Conservation (phyloP, 73 alveolate genomes). For the Paramecium sexaurelia region DNA sequence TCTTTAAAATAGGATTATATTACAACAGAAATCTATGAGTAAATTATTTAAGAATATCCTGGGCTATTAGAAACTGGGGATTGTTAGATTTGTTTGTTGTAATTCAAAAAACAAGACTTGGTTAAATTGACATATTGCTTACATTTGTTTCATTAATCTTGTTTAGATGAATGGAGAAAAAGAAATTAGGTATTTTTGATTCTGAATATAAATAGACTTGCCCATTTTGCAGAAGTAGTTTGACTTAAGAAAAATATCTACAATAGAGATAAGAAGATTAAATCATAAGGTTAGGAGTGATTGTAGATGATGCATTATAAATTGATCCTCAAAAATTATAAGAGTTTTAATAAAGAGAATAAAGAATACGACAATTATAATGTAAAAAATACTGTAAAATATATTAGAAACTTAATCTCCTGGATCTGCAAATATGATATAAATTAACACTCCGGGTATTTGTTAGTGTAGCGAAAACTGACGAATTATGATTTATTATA, state of each 20-base stretch:
- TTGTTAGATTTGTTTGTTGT: conserved; percentile 53
- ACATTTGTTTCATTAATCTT: conserved; percentile 54
- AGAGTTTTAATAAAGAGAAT: background rate
- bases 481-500: background rate
- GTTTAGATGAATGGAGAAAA: conserved; percentile 57
- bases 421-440: background rate
- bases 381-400: background rate
- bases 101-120: conserved; percentile 32
- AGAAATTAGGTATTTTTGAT: background rate
- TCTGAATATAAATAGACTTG: background rate
- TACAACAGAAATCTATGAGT: background rate
- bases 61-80: background rate
- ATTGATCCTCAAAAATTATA: background rate
- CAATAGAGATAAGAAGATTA: background rate
- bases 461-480: background rate
- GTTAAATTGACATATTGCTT: conserved; percentile 58
- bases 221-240: conserved; percentile 5
- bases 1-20: background rate
- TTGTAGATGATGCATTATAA: background rate
- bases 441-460: background rate
- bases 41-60: background rate
- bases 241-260: background rate
- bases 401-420: background rate
- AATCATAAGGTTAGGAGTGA: background rate
- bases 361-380: background rate